phyloP scores from a whole-genome alignment of 73 alveolate species.

The Durusdinium trenchii region DNA sequence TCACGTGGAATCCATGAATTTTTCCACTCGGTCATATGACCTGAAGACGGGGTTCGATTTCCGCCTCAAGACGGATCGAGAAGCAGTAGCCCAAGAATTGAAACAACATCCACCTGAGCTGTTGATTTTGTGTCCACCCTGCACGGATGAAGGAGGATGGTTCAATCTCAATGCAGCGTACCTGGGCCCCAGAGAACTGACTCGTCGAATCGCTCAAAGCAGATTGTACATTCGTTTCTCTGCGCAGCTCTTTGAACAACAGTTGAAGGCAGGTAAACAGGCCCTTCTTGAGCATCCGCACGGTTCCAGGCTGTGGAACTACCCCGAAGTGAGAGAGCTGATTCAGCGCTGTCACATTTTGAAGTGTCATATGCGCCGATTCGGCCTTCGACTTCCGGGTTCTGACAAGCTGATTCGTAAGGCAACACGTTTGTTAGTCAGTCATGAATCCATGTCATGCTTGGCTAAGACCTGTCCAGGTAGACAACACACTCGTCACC shows the following conservation, averaged over 20 bases:
- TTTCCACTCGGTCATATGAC: not conserved
- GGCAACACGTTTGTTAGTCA: not conserved
- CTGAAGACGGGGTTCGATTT: not conserved
- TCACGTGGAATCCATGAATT: not conserved
- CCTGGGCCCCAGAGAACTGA: not conserved
- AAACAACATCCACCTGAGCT: too few species aligned
- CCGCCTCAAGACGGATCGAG: not conserved
- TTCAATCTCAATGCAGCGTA: not conserved
- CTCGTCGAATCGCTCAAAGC: not conserved
- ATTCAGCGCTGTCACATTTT: not conserved
- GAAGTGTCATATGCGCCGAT: not conserved
- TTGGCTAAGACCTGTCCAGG: not conserved
- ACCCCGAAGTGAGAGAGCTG: not conserved
- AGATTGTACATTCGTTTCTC: not conserved
- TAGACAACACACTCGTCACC: not conserved
- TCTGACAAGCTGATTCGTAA: not conserved
- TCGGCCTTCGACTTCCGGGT: not conserved
- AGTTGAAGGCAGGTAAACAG: not conserved
- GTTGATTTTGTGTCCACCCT: too few species aligned
- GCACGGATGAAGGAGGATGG: slow-evolving; percentile 39
- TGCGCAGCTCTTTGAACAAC: not conserved
- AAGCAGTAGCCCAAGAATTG: not conserved
- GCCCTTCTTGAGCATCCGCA: slow-evolving; percentile 39
- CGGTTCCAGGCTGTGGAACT: too few species aligned
- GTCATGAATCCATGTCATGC: not conserved